phyloP scores from a whole-genome alignment of 495 filamentous ascomycete genomes.

The Aspergillus campestris region DNA sequence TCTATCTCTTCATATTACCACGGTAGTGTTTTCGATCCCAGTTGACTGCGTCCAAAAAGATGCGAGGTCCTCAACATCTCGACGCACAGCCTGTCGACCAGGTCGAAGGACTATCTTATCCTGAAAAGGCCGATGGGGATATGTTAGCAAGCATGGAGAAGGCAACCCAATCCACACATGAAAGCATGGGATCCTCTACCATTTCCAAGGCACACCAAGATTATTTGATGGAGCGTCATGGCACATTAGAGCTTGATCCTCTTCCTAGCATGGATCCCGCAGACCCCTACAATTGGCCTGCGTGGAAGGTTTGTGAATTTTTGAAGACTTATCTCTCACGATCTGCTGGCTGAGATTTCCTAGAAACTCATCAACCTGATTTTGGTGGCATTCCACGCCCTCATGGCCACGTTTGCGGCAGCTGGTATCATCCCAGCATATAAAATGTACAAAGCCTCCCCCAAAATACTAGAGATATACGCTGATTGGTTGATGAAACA shows the following conservation, averaged over 20 bases:
- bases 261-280: conserved; percentile 39
- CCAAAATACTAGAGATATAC: background rate
- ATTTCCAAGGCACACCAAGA: conserved; percentile 36
- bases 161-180: conserved; percentile 18
- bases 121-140: conserved; percentile 22
- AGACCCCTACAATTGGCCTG: conserved; percentile 51
- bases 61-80: conserved; percentile 7
- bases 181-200: conserved; percentile 22
- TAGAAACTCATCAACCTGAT: conserved; percentile 48
- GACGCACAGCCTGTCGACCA: conserved; percentile 2
- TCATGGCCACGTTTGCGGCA: conserved; percentile 49
- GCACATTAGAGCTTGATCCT: conserved; percentile 45
- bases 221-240: conserved; percentile 46
- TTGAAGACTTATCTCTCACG: conserved; percentile 5
- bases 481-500: background rate
- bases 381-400: conserved; percentile 47
- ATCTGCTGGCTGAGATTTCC: background rate
- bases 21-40: background rate
- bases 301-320: conserved; percentile 40
- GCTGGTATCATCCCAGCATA: conserved; percentile 46
- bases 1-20: background rate
- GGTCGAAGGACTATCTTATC: conserved; percentile 5
- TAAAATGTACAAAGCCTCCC: conserved; percentile 2
- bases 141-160: conserved; percentile 26
- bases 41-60: conserved; percentile 20